Base-by-base conservation (phyloP, 2,329 filamentous ascomycete species). In the Didymosphaeria variabile region DNA sequence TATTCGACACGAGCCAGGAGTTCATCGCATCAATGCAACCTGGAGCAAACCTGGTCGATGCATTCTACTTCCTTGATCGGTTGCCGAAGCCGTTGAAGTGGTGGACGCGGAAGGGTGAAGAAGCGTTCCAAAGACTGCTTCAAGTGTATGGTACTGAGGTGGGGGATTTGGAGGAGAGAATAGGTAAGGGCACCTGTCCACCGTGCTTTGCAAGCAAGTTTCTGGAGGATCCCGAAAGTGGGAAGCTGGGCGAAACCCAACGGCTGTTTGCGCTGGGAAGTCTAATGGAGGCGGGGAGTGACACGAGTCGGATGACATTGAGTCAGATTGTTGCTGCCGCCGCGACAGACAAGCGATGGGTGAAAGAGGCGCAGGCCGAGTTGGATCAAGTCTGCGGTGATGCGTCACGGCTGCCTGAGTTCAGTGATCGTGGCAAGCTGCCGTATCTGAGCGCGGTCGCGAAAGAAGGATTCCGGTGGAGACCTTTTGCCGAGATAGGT, bases 201-300 rank as follows among this genome's bases (percentile, higher is more conserved):
- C 67, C 76, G 0, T 84, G 81, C 26, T 84, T 85, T 29, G 79
- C 80, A 0, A 81, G 75, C 1, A 76, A 82, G 5, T 75, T 84
- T 8, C 64, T 83, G 0, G 67, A 79, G 13, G 58, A 61, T 9
- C 77, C 83, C 15, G 70, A 75, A 0, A 61, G 57, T 9, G 31
- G 40, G 52, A 60, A 60, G 44, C 47, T 69, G 38, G 62, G 60
- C 4, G 51, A 65, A 17, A 65, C 62, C 40, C 83, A 85, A 46
- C 72, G 80, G 32, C 63, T 77, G 9, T 75, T 75, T 60, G 65
- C 71, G 3, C 62, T 74, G 9, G 72, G 74, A 5, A 71, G 63
- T 62, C 55, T 75, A 38, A 67, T 73, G 57, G 72, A 74, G 54
- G 72, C 70, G 0, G 72, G 72, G 0, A 65, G 58, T 32, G 70